phyloP scores from a whole-genome alignment of 1,284 basidiomycete genomes.

The Pseudozyma hubeiensis region DNA sequence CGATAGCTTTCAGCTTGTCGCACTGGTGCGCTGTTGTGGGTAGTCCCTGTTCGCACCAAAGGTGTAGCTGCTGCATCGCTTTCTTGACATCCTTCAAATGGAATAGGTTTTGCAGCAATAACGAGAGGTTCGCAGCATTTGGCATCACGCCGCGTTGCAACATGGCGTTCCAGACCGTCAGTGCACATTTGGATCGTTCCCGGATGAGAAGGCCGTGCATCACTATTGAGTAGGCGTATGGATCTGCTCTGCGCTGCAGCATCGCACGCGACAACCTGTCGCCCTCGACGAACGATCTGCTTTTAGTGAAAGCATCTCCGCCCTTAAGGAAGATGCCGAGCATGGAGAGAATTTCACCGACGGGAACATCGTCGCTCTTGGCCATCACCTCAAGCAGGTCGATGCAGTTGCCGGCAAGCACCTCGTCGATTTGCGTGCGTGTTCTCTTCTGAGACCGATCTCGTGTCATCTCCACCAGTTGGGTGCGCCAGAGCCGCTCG shows the following conservation, averaged over 20 bases:
- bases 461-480: neutral
- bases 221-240: conserved; percentile 23
- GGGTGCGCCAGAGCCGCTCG: conserved; percentile 7
- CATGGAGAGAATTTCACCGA: conserved; percentile 10
- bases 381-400: conserved; percentile 26
- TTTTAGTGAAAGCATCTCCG: neutral
- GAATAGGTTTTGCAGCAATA: conserved; percentile 35
- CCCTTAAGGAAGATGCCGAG: conserved; percentile 14
- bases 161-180: conserved; percentile 34
- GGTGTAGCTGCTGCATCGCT: conserved; percentile 30
- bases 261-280: conserved; percentile 6
- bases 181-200: conserved; percentile 9
- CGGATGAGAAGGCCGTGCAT: conserved; percentile 35
- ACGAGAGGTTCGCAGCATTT: conserved; percentile 17
- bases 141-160: conserved; percentile 26
- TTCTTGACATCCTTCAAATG: conserved; percentile 10
- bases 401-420: conserved; percentile 5
- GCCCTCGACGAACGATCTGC: neutral
- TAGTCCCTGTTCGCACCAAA: conserved; percentile 39
- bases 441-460: neutral
- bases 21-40: neutral
- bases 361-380: conserved; percentile 11
- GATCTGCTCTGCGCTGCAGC: conserved; percentile 4
- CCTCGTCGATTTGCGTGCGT: neutral
- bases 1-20: conserved; percentile 6